Evolutionary conservation across 2,329 filamentous ascomycete species (phyloP).

Genomic region (Colletotrichum karsti): DNA sequence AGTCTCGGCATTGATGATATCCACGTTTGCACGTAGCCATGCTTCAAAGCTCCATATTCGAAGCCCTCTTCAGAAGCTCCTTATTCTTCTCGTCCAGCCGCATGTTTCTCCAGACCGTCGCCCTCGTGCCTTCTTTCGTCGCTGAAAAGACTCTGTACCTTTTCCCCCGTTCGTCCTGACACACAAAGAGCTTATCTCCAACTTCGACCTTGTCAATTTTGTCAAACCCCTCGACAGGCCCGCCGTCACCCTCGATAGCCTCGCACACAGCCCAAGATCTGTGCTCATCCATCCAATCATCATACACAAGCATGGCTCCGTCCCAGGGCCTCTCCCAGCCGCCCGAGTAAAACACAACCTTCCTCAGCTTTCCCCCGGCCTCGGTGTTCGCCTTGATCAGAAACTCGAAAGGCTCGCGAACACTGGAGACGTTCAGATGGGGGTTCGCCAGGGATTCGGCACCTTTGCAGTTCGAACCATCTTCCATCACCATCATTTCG

Average conservation of each 20-base stretch:
- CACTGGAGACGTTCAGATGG: neutral
- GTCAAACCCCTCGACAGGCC: neutral
- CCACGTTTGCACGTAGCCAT: neutral
- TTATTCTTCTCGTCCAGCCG: neutral
- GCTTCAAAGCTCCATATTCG: neutral
- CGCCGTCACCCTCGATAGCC: neutral
- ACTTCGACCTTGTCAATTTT: neutral
- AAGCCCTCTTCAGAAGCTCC: neutral
- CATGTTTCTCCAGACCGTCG: neutral
- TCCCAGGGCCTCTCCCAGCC: slow-evolving; percentile 5
- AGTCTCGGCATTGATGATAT: neutral
- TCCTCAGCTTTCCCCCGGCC: neutral
- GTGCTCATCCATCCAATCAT: neutral
- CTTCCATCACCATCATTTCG: neutral
- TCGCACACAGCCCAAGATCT: neutral
- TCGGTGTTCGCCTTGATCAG: neutral
- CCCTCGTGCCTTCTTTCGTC: neutral
- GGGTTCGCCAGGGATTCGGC: neutral
- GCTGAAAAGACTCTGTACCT: neutral
- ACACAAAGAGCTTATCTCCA: neutral
- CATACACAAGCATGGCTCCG: neutral
- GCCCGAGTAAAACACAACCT: neutral
- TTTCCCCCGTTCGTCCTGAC: neutral
- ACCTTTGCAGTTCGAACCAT: neutral
- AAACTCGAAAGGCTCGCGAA: neutral